Conservation (phyloP, 129 eudicot genomes). For the Flaveria bidentis region DNA sequence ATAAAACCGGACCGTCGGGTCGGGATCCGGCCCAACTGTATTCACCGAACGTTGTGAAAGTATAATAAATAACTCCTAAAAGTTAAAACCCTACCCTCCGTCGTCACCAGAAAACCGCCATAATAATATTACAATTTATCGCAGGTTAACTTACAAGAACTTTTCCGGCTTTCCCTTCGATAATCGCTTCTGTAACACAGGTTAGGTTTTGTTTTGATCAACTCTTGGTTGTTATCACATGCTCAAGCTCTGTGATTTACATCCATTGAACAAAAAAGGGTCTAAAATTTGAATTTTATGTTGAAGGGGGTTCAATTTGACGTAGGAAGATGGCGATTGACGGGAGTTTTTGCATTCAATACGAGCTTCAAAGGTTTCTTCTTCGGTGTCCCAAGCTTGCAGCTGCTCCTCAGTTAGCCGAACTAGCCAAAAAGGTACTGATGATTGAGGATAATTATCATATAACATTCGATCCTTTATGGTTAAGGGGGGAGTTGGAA, state of each 20-base stretch:
- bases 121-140: neutral
- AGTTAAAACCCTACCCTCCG: no score
- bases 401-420: constrained; percentile 27
- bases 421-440: constrained; percentile 57
- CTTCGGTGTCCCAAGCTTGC: constrained; percentile 66
- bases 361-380: constrained; percentile 66
- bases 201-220: no score
- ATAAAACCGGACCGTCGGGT: no score
- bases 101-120: neutral
- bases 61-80: no score
- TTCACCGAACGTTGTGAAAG: no score
- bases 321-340: constrained; percentile 54
- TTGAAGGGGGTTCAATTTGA: constrained; percentile 10
- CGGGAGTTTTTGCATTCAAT: constrained; percentile 61
- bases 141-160: neutral
- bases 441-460: neutral
- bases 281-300: neutral
- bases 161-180: neutral
- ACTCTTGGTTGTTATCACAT: neutral
- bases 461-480: neutral
- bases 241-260: neutral
- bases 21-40: no score
- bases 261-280: neutral
- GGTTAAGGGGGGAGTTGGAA: neutral
- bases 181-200: neutral